phyloP scores from a whole-genome alignment of 768 basidiomycete genomes.

The Lepiota brunneoincarnata region DNA sequence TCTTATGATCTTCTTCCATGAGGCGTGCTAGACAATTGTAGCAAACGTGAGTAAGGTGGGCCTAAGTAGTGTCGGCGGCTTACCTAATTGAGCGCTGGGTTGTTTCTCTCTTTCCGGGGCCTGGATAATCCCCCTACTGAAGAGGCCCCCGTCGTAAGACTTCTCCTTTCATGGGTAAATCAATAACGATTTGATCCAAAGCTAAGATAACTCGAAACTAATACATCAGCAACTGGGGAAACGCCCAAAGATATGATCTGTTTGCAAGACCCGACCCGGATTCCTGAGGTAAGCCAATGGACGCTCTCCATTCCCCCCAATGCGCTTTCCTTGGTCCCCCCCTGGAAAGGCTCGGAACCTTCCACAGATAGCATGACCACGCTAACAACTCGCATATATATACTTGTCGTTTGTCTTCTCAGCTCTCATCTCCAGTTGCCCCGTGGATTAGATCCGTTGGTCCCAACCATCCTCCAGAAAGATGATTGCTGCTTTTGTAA shows the following conservation, averaged over 20 bases:
- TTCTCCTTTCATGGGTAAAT: no score
- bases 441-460: not conserved
- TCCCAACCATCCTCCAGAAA: not conserved
- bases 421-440: not conserved
- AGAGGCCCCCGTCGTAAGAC: no score
- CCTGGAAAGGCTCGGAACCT: not conserved
- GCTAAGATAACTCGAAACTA: no score
- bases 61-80: no score
- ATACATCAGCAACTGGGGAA: not conserved
- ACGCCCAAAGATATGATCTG: not conserved
- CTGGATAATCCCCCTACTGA: no score
- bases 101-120: no score
- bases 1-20: not conserved
- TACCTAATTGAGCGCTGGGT: no score
- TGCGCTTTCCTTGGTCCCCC: not conserved
- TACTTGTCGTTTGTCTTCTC: not conserved
- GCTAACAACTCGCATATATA: conserved; percentile 3
- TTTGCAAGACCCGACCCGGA: conserved; percentile 10
- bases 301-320: not conserved
- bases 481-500: not conserved
- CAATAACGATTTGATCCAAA: no score
- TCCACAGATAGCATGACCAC: conserved; percentile 1
- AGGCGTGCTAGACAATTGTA: not conserved
- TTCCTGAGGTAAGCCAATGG: not conserved
- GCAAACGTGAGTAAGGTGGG: no score